phyloP scores from a whole-genome alignment of 768 basidiomycete species.

The Coprinopsis cinerea region DNA sequence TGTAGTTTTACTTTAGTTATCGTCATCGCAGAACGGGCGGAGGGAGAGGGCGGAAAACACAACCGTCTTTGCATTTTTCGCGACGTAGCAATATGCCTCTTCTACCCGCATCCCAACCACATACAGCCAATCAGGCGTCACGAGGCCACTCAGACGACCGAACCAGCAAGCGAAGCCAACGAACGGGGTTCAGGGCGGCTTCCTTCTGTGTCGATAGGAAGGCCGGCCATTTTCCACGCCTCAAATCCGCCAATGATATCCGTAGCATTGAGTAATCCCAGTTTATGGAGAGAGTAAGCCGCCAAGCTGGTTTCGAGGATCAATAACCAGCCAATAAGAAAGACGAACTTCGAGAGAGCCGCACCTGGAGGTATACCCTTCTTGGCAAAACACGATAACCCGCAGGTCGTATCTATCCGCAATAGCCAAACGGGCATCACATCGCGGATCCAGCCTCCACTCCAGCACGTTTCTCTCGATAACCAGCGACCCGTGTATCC shows the following conservation, averaged over 20 bases:
- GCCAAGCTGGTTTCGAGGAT: constrained; percentile 46
- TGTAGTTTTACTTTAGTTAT: too few relatives aligned
- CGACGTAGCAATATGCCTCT: too few relatives aligned
- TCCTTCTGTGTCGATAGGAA: constrained; percentile 44
- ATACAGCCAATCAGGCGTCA: background rate
- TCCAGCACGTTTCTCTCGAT: constrained; percentile 76
- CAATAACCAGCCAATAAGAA: background rate
- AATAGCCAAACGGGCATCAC: constrained; percentile 50
- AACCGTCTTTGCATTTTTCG: too few relatives aligned
- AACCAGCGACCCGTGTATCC: constrained; percentile 61
- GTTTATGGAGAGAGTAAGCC: constrained; percentile 58
- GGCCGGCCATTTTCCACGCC: constrained; percentile 63
- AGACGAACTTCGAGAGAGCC: background rate
- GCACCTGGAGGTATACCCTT: constrained; percentile 58
- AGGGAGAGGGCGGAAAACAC: too few relatives aligned
- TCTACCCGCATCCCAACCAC: too few relatives aligned
- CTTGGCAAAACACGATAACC: constrained; percentile 70
- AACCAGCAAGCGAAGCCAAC: constrained; percentile 21
- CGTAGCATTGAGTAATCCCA: constrained; percentile 70
- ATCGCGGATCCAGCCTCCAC: constrained; percentile 75
- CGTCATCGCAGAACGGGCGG: too few relatives aligned
- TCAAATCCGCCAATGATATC: constrained; percentile 72
- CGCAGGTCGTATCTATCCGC: constrained; percentile 72
- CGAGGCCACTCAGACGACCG: constrained; percentile 20
- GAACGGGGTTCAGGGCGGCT: constrained; percentile 17